Base-by-base conservation (phyloP, 139 green algal species). In the Nannochloris sp. region DNA sequence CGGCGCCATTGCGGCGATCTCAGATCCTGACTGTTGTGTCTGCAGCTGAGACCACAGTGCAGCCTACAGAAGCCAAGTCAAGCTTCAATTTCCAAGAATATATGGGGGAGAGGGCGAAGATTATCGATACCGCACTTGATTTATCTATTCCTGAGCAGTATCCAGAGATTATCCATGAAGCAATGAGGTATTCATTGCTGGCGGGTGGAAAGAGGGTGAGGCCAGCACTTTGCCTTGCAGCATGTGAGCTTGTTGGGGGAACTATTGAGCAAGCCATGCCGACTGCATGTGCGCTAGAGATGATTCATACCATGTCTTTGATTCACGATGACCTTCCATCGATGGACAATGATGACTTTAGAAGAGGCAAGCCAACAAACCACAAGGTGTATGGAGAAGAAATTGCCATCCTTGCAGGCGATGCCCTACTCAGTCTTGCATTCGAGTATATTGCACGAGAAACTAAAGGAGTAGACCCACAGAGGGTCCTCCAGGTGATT, bases 301-400 rank as follows among this genome's bases (percentile, higher is more conserved):
- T 98, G 85, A 84, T 98, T 44, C 94, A 99, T 84, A 98, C 90
- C 19, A 99, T 99, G 93, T 64, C 40, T 10, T 48, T 78, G 36
- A 78, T 78, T 40, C 72, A 78, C 34, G 84, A 91, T 73, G 93
- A 99, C 75, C 79, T 99, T 60, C 93, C 93, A 11, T 85, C 78
- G 44, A 97, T 99, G 76, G 94, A 99, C 83, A 97, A 99, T 64
- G 94, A 99, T 68, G 91, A 98, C 80, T 97, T 98, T 78, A 68
- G 93, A 21, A 71, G 88, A 23, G 92, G 90, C 11, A 82, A 88
- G 66, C 91, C 89, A 55, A 97, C 92, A 55, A 94, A 91, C 75
- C 92, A 98, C 78, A 96, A 96, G 81, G 85, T 87, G 37, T 99
- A 92, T 67, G 92, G 94, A 49, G 94, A 99, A 69, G 90, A 97